Evolutionary conservation across 129 eudicot genomes (phyloP), one percentile per base, ranked within the genome.

Genomic region (Lactuca sativa): DNA sequence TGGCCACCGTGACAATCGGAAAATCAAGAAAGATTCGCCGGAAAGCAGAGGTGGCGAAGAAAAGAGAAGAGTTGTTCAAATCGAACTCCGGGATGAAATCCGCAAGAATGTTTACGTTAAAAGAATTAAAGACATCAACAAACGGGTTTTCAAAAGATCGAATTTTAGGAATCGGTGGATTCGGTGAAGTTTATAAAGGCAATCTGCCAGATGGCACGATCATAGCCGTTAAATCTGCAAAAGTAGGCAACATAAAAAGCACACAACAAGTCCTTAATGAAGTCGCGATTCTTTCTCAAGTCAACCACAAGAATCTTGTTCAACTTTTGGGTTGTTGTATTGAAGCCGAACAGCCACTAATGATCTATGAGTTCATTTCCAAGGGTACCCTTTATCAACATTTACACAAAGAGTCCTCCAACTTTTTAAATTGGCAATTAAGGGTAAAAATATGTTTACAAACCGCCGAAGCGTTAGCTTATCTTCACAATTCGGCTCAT

Each of bases 141-240:
- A 64, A 77, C 49, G 74, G 83, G 43, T 77, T 84, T 71, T 69
- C 83, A 3, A 74, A 65, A 73, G 75, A 70, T 36, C 56, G 69
- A 67, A 70, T 80, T 56, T 74, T 84, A 59, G 85, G 88, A 5
- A 44, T 60, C 43, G 88, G 88, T 33, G 85, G 88, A 5, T 80
- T 73, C 10, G 88, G 88, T 59, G 85, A 80, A 80, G 88, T 84
- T 37, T 80, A 84, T 66, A 84, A 74, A 80, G 89, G 83, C 11
- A 66, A 73, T 53, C 69, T 84, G 56, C 78, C 38, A 59, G 89
- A 80, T 66, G 89, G 85, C 66, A 77, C 78, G 4, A 31, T 41
- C 30, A 81, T 84, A 74, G 89, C 89, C 9, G 72, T 84, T 30
- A 80, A 84, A 57, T 77, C 76, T 0, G 89, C 89, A 21, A 84